Percentiles rank a stretch among this genome's conserved stretches.
Evolutionary conservation across 371 early-diverging fungal genomes (phyloP).

Genomic region (Dentiscutata heterogama): DNA sequence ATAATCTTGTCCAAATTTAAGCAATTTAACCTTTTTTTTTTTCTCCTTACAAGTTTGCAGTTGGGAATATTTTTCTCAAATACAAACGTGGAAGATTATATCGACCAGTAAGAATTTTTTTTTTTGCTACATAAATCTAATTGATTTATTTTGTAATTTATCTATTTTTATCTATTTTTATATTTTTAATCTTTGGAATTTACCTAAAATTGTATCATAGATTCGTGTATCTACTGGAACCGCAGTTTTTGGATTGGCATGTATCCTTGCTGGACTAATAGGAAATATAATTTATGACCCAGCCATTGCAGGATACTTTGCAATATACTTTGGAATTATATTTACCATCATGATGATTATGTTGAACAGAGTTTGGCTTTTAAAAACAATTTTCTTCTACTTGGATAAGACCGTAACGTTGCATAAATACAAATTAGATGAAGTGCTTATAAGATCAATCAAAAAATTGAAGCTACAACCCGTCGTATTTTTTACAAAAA

Average conservation of each 20-base stretch:
- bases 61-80: slow-evolving; percentile 59
- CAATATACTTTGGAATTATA: slow-evolving; percentile 59
- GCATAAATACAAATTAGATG: slow-evolving; percentile 45
- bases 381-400: slow-evolving; percentile 49
- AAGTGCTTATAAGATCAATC: slow-evolving; percentile 53
- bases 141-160: neutral
- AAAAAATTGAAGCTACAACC: slow-evolving; percentile 56
- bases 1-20: too few relatives aligned
- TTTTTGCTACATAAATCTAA: neutral
- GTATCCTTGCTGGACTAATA: slow-evolving; percentile 55
- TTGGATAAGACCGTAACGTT: slow-evolving; percentile 31
- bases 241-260: slow-evolving; percentile 48
- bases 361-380: slow-evolving; percentile 60
- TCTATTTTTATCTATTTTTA: slow-evolving; percentile 37
- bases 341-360: slow-evolving; percentile 54
- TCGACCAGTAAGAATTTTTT: slow-evolving; percentile 44
- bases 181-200: neutral
- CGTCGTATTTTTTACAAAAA: slow-evolving; percentile 64
- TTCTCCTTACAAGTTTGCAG: slow-evolving; percentile 48
- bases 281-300: slow-evolving; percentile 64
- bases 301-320: slow-evolving; percentile 62
- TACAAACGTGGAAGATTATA: slow-evolving; percentile 59
- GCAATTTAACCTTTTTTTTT: too few relatives aligned
- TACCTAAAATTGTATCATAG: neutral
- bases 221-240: slow-evolving; percentile 44